A percentile compares a stretch with the other conserved stretches of the same genome.
Evolutionary conservation across 176 grass and related monocot genomes (phyloP).

Genomic region (Zoysia japonica): DNA sequence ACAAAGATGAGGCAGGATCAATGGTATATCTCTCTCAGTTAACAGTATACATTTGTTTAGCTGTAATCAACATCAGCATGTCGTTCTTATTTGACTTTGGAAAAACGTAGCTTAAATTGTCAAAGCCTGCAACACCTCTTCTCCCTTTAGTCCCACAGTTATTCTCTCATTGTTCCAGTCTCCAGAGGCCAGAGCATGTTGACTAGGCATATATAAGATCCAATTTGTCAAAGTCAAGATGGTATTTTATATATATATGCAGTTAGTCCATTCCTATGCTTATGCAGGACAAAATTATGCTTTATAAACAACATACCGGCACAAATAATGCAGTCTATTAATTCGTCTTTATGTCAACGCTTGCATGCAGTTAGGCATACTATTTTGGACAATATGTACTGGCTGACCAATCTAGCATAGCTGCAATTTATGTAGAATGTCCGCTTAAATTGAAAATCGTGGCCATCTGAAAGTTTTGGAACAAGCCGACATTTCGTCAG

Average conservation of each 20-base stretch:
- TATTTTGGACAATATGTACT: background rate
- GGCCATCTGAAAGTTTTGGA: background rate
- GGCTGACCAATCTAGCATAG: background rate
- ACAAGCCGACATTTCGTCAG: background rate
- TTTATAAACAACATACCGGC: constrained; percentile 4
- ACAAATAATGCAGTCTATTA: background rate
- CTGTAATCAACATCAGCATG: background rate
- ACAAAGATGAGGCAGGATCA: constrained; percentile 20
- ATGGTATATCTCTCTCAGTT: constrained; percentile 36
- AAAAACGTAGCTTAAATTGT: background rate
- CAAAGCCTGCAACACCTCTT: background rate
- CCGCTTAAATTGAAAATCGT: background rate
- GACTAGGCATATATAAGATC: constrained; percentile 19
- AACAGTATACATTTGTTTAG: background rate
- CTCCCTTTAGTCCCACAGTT: background rate
- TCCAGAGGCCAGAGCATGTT: background rate
- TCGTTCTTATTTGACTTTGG: background rate
- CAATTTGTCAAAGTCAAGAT: background rate
- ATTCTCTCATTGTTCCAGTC: background rate
- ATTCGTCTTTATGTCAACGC: background rate
- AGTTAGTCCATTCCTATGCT: background rate
- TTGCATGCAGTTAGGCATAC: background rate
- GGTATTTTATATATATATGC: background rate
- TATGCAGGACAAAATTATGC: background rate
- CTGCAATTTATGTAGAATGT: background rate